Percentiles rank a stretch among this genome's conserved stretches.
Conservation (phyloP, 345 rosid species). For the Gossypium raimondii region DNA sequence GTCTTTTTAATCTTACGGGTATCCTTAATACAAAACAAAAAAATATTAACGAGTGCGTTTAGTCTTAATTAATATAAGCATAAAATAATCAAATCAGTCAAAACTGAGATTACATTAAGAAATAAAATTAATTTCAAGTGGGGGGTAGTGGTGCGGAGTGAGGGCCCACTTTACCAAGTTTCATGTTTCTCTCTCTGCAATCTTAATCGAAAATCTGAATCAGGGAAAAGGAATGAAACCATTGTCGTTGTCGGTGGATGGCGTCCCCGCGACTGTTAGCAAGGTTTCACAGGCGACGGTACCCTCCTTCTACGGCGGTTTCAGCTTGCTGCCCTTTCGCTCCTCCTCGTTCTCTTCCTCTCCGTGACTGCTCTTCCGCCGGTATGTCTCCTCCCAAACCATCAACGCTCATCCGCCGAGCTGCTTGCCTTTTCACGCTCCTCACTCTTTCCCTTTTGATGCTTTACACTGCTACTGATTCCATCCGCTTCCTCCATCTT, state of each 20-base stretch:
- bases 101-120: slow-evolving; percentile 6
- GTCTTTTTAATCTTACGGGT: too few species aligned
- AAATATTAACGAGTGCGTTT: not conserved
- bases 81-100: not conserved
- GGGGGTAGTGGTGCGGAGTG: not conserved
- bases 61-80: not conserved
- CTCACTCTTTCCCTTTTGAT: slow-evolving; percentile 28
- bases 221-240: not conserved
- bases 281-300: slow-evolving; percentile 14
- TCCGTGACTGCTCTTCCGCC: not conserved
- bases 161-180: not conserved
- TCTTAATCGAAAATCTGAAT: not conserved
- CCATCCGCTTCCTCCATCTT: slow-evolving; percentile 18
- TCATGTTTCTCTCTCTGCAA: not conserved
- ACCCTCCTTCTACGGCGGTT: slow-evolving; percentile 1
- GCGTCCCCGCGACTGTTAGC: slow-evolving; percentile 17
- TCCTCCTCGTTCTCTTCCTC: not conserved
- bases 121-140: not conserved
- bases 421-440: slow-evolving; percentile 20
- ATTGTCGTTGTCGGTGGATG: slow-evolving; percentile 16
- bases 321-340: slow-evolving; percentile 3
- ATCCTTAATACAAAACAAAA: too few species aligned
- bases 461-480: slow-evolving; percentile 30
- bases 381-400: slow-evolving; percentile 13
- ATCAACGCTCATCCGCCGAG: slow-evolving; percentile 22